Conservation (phyloP, 805 yeast species). For the Yamadazyma nakazawae region DNA sequence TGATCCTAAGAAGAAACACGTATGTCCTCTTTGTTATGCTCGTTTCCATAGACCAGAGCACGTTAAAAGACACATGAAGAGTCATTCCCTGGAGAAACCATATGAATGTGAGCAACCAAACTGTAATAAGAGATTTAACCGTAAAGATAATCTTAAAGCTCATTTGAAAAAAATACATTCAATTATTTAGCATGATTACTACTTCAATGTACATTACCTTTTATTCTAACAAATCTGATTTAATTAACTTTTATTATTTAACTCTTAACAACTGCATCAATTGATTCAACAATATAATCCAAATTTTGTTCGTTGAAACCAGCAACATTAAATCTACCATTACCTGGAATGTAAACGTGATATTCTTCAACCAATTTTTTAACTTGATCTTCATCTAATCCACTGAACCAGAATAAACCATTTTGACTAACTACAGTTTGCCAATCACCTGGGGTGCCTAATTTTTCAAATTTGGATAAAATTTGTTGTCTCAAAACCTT, state of each 20-base stretch:
- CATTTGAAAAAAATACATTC: slow-evolving; percentile 60
- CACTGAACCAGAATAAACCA: slow-evolving; percentile 46
- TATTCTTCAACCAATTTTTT: slow-evolving; percentile 28
- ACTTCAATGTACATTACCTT: neutral
- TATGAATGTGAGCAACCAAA: slow-evolving; percentile 49
- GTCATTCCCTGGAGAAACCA: slow-evolving; percentile 57
- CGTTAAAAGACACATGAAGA: slow-evolving; percentile 60
- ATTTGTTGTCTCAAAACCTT: slow-evolving; percentile 28
- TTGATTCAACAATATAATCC: slow-evolving; percentile 33
- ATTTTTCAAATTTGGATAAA: slow-evolving; percentile 25
- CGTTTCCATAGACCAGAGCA: slow-evolving; percentile 70
- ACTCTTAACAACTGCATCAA: slow-evolving; percentile 35
- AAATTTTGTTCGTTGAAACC: slow-evolving; percentile 40
- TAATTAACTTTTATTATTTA: neutral
- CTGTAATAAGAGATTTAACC: slow-evolving; percentile 55
- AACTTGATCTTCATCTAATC: slow-evolving; percentile 34
- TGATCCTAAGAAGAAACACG: slow-evolving; percentile 55
- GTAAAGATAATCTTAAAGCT: slow-evolving; percentile 59
- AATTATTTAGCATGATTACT: neutral
- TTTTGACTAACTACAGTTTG: slow-evolving; percentile 30
- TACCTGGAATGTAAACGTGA: slow-evolving; percentile 37
- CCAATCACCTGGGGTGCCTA: slow-evolving; percentile 46
- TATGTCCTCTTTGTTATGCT: slow-evolving; percentile 61
- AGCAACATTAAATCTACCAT: slow-evolving; percentile 45
- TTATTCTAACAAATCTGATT: neutral